Conservation (phyloP, 1,139 yeast species). For the Taphrina betulina region DNA sequence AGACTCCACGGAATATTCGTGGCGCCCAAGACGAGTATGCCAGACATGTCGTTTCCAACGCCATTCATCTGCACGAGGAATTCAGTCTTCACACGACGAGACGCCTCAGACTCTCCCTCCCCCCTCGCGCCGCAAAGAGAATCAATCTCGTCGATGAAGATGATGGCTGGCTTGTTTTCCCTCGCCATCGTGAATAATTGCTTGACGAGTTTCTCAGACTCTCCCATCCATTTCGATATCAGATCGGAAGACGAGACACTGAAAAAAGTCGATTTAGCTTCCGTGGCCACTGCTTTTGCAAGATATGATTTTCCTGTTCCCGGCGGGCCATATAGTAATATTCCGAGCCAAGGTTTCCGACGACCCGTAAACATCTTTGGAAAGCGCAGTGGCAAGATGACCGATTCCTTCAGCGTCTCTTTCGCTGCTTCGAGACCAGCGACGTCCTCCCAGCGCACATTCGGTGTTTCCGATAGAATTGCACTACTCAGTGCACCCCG, state of each 20-base stretch:
- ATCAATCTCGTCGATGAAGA: slow-evolving; percentile 96
- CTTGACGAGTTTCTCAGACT: slow-evolving; percentile 70
- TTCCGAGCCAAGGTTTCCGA: slow-evolving; percentile 90
- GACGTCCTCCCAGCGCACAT: slow-evolving; percentile 91
- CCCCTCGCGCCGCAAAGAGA: slow-evolving; percentile 98
- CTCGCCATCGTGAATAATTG: slow-evolving; percentile 94
- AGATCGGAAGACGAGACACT: slow-evolving; percentile 92
- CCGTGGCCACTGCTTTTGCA: slow-evolving; percentile 98
- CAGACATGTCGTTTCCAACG: slow-evolving; percentile 90
- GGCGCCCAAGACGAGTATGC: slow-evolving; percentile 94
- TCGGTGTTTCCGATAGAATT: slow-evolving; percentile 85
- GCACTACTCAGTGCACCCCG: slow-evolving; percentile 80
- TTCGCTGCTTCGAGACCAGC: slow-evolving; percentile 96
- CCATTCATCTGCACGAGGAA: slow-evolving; percentile 98
- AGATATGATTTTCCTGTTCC: slow-evolving; percentile 97
- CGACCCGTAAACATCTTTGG: slow-evolving; percentile 94
- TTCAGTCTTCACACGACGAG: slow-evolving; percentile 93
- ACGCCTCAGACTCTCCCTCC: slow-evolving; percentile 96
- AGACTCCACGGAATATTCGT: slow-evolving; percentile 99
- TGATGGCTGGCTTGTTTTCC: slow-evolving; percentile 90
- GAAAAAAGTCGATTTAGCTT: slow-evolving; percentile 93
- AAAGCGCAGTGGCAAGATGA: slow-evolving; percentile 87
- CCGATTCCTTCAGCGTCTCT: slow-evolving; percentile 96
- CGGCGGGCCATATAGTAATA: slow-evolving; percentile 92
- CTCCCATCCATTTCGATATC: slow-evolving; percentile 99